Base-by-base conservation (phyloP, 768 basidiomycete species). In the Nidula microcarpa region DNA sequence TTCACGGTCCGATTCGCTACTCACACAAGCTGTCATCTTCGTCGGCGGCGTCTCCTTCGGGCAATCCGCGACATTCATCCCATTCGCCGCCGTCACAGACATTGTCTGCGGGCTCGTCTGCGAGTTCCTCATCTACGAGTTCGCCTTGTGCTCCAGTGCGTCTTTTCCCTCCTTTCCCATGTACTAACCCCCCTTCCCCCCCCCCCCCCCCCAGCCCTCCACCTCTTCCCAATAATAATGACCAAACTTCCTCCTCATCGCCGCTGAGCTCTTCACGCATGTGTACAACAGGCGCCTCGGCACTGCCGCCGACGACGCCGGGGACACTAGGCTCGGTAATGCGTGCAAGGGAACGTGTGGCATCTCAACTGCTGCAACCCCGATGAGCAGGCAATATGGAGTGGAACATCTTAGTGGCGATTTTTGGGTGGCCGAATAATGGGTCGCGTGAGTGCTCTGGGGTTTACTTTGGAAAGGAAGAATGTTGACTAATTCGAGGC, bases 241-340 rank as follows among this genome's bases (percentile, higher is more conserved):
- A 96, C 96, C 49, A 91, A 91, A 98, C 57, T 74, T 98, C 46
- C 80, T 98, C 58, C 84, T 98, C 61, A 92, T 99, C 68, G 96
- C 96, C 30, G 87, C 96, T 0, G 96, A 96, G 11, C 80, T 99
- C 30, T 94, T 96, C 74, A 68, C 72, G 60, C 74, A 94, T 61
- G 72, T 71, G 7, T 95, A 83, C 74, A 81, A 85, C 58, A 59
- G 63, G 0, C 68, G 90, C 10, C 83, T 96, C 18, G 94, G 95
- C 7, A 74, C 72, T 0, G 83, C 91, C 53, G 82, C 84, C 4
- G 90, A 89, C 60, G 87, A 89, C 54, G 55, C 78, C 0, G 72
- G 68, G 3, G 87, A 87, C 16, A 77, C 81, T 32, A 95, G 94
- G 0, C 93, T 94, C 0, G 95, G 2, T 98, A 82, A 75, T 74